phyloP scores from a whole-genome alignment of 1,284 basidiomycete genomes.

The Neonothopanus nambi region DNA sequence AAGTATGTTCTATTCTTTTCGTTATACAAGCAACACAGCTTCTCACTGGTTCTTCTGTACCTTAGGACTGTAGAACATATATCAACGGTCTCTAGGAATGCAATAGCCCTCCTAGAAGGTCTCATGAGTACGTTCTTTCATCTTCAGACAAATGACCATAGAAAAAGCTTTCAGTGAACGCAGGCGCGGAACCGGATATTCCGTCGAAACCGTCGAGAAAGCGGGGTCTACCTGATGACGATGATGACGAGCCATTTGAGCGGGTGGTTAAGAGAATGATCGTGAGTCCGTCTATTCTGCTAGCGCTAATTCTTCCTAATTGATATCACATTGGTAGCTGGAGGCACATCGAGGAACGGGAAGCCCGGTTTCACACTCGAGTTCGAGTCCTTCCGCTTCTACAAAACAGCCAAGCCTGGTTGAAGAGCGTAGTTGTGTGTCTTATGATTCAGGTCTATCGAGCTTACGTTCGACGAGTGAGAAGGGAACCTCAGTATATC shows the following conservation, averaged over 20 bases:
- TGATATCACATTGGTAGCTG: background rate
- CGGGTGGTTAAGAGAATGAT: conserved; percentile 25
- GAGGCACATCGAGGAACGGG: conserved; percentile 6
- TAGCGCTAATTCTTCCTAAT: too few species aligned
- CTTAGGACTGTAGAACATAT: conserved; percentile 25
- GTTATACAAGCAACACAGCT: background rate
- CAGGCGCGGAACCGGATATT: conserved; percentile 23
- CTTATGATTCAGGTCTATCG: too few species aligned
- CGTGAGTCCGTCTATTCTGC: conserved; percentile 10
- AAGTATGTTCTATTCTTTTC: conserved; percentile 12
- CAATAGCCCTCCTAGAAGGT: conserved; percentile 24
- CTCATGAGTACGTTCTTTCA: conserved; percentile 18
- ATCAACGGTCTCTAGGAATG: conserved; percentile 25
- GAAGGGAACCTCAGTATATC: too few species aligned
- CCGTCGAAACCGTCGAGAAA: conserved; percentile 22
- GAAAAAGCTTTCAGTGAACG: background rate
- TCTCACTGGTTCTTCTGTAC: too few species aligned
- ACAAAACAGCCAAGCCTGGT: background rate
- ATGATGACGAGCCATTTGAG: conserved; percentile 24
- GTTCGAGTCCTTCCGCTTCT: conserved; percentile 1
- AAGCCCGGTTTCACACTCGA: conserved; percentile 7
- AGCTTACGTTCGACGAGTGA: too few species aligned
- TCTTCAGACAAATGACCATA: background rate
- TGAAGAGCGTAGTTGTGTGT: too few species aligned
- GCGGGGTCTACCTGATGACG: conserved; percentile 12